Conservation (phyloP, 1,139 yeast species). For the Suhomyces panamericanus region DNA sequence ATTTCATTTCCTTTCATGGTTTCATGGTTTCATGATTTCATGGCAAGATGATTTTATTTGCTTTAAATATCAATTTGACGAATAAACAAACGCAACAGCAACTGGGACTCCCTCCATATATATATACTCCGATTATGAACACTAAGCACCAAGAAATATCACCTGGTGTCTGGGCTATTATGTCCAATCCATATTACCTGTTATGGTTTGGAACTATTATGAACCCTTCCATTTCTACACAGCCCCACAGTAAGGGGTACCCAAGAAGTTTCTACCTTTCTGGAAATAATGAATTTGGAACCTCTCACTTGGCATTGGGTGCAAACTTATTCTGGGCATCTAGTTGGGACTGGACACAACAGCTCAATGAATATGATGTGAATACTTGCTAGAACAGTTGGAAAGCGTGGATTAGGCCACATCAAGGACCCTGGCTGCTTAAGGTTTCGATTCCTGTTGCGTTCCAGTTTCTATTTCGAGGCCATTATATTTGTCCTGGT, state of each 20-base stretch:
- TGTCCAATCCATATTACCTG: neutral
- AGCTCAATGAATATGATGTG: neutral
- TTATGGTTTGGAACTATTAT: neutral
- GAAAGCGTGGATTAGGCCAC: too few relatives aligned
- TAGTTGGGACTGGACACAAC: neutral
- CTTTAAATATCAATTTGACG: too few relatives aligned
- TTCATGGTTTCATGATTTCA: too few relatives aligned
- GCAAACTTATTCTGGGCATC: slow-evolving; percentile 1
- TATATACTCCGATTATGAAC: slow-evolving; percentile 4
- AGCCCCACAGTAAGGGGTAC: neutral
- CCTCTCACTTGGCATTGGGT: neutral
- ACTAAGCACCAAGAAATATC: slow-evolving; percentile 2
- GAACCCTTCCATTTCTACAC: slow-evolving; percentile 1
- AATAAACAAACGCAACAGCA: too few relatives aligned
- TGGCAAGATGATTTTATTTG: too few relatives aligned
- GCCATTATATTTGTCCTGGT: too few relatives aligned
- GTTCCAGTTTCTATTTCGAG: too few relatives aligned
- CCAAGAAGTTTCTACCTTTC: neutral
- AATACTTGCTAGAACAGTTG: too few relatives aligned
- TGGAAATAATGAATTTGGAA: too few relatives aligned
- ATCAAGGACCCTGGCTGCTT: too few relatives aligned
- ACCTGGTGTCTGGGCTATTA: neutral
- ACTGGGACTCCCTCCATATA: neutral
- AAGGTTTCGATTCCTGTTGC: too few relatives aligned
- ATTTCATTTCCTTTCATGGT: too few relatives aligned